A percentile compares a stretch with the other conserved stretches of the same genome.
Evolutionary conservation across 768 basidiomycete genomes (phyloP).

Genomic region (Mrakia gelida): DNA sequence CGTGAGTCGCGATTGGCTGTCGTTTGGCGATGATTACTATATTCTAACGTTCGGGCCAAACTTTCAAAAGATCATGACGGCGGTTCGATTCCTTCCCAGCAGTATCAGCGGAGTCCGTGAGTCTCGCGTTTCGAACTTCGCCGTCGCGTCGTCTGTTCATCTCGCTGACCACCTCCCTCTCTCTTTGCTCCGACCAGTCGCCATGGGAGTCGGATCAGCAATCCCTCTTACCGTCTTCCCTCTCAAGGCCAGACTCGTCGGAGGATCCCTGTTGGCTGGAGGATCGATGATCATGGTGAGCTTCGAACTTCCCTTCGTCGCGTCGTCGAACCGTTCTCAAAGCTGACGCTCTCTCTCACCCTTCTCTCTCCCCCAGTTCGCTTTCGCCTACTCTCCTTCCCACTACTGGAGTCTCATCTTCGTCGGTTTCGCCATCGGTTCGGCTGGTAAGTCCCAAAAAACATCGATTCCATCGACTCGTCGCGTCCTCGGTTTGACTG

Average conservation of each 20-base stretch:
- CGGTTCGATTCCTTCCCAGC: constrained; percentile 17
- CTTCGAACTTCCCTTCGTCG: neutral
- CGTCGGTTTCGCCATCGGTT: constrained; percentile 3
- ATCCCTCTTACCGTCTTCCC: neutral
- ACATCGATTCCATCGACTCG: no score
- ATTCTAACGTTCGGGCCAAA: no score
- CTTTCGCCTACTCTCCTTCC: neutral
- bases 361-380: neutral
- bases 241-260: neutral
- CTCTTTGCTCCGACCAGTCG: neutral
- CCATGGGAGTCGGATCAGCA: neutral
- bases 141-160: neutral
- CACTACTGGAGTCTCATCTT: constrained; percentile 4
- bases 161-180: neutral
- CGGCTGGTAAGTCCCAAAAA: neutral
- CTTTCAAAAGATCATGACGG: constrained; percentile 24
- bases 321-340: neutral
- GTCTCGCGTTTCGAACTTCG: neutral
- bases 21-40: no score
- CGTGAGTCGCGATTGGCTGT: no score
- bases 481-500: neutral
- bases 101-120: neutral
- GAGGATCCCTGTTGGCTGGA: neutral
- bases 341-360: neutral
- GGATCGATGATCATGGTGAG: neutral